A percentile compares a stretch with the other conserved stretches of the same genome.
Conservation (phyloP, 1,139 yeast genomes). For the Pichia sp. region DNA sequence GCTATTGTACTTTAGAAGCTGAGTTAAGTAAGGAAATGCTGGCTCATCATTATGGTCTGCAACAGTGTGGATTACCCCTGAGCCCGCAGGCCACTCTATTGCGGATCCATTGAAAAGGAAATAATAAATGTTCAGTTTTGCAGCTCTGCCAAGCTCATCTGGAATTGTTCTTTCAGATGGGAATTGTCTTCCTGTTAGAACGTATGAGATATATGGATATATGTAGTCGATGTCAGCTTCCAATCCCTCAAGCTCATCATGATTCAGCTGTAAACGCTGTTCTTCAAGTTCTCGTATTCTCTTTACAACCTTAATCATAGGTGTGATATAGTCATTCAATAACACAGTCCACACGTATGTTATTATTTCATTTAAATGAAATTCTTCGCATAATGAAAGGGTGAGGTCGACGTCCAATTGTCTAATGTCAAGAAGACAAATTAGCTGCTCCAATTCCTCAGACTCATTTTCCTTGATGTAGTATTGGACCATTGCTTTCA, state of each 20-base stretch:
- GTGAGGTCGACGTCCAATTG: slow-evolving; percentile 73
- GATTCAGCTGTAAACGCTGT: background rate
- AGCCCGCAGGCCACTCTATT: slow-evolving; percentile 39
- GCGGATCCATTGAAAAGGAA: slow-evolving; percentile 48
- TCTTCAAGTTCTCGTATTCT: slow-evolving; percentile 27
- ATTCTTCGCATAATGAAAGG: slow-evolving; percentile 46
- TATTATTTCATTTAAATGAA: slow-evolving; percentile 51
- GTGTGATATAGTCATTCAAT: slow-evolving; percentile 59
- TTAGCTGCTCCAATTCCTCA: slow-evolving; percentile 50
- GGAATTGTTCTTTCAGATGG: slow-evolving; percentile 56
- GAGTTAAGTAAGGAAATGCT: slow-evolving; percentile 53
- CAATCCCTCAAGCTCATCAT: slow-evolving; percentile 5
- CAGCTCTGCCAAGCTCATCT: slow-evolving; percentile 25
- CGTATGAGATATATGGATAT: slow-evolving; percentile 56
- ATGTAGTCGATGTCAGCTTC: slow-evolving; percentile 30
- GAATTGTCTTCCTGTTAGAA: slow-evolving; percentile 70
- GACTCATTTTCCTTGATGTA: slow-evolving; percentile 38
- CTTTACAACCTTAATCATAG: slow-evolving; percentile 50
- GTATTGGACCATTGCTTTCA: slow-evolving; percentile 50
- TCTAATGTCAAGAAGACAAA: slow-evolving; percentile 57
- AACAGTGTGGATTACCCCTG: slow-evolving; percentile 25
- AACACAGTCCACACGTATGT: slow-evolving; percentile 64
- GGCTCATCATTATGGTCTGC: slow-evolving; percentile 29
- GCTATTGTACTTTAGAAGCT: slow-evolving; percentile 44
- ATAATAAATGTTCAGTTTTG: slow-evolving; percentile 44